Evolutionary conservation across 1,284 basidiomycete species (phyloP).

Genomic region (Xerocomus nothofagi): DNA sequence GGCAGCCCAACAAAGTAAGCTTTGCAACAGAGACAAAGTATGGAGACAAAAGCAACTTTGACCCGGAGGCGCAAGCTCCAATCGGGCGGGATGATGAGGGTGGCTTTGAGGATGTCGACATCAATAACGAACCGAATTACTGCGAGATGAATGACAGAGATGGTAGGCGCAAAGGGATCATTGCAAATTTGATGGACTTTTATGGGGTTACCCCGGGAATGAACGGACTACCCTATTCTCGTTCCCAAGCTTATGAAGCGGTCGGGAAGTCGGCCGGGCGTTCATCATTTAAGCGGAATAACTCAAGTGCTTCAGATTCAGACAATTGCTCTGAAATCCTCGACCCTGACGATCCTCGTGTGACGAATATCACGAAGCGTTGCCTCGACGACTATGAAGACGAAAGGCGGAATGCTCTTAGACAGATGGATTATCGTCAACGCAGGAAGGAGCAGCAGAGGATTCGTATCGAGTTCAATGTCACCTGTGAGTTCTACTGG

Average conservation of each 20-base stretch:
- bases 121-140: constrained; percentile 13
- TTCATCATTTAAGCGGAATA: constrained; percentile 10
- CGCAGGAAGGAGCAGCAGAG: constrained; percentile 62
- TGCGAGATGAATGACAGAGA: constrained; percentile 26
- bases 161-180: constrained; percentile 34
- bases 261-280: constrained; percentile 3
- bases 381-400: constrained; percentile 59
- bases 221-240: constrained; percentile 31
- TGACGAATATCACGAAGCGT: constrained; percentile 45
- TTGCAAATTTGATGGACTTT: constrained; percentile 55
- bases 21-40: constrained; percentile 21
- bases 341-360: constrained; percentile 55
- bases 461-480: constrained; percentile 68
- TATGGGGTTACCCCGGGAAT: constrained; percentile 39
- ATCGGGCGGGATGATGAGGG: constrained; percentile 3
- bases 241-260: constrained; percentile 25
- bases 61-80: constrained; percentile 27
- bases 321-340: constrained; percentile 45
- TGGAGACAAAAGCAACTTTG: constrained; percentile 19
- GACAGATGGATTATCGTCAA: constrained; percentile 63
- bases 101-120: constrained; percentile 5
- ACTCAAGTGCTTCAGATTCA: constrained; percentile 29
- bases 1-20: constrained; percentile 24
- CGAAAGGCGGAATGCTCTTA: constrained; percentile 54
- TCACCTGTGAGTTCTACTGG: constrained; percentile 51